Evolutionary conservation across 495 filamentous ascomycete species (phyloP), one percentile per base, ranked within the genome.

Genomic region (Hypomontagnella submonticulosa): DNA sequence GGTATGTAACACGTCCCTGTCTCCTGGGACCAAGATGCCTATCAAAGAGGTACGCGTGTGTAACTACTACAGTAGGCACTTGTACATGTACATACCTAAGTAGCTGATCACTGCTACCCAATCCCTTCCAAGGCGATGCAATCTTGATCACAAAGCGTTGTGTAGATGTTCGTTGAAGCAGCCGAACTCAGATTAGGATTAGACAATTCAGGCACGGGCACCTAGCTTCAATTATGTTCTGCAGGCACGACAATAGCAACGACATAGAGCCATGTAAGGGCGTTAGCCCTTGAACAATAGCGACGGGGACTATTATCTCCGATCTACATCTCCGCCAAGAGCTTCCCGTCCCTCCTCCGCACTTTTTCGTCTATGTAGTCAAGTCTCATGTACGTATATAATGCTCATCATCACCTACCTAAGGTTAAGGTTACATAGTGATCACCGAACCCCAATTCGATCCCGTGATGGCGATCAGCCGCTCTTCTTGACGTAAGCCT

Each of bases 401-500:
- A 44, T 42, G 18, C 38, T 38, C 15, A 49, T 46, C 49, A 41
- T 59, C 46, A 18, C 32, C 23, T 27, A 27, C 23, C 23, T 27
- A 27, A 27, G 23, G 23, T 16, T 34, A 59, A 33, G 57, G 58
- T 63, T 34, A 27, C 23, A 27, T 27, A 67, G 41, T 59, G 59
- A 63, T 59, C 18, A 34, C 2, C 33, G 33, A 63, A 52, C 32
- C 38, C 32, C 15, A 62, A 57, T 27, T 13, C 23, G 13, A 58
- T 27, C 59, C 54, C 60, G 60, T 60, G 66, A 63, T 32, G 66
- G 44, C 60, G 60, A 69, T 69, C 66, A 69, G 58, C 58, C 59
- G 58, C 53, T 47, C 38, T 51, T 55, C 55, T 69, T 63, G 66
- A 69, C 59, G 66, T 56, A 69, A 63, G 59, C 59, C 54, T 69